Evolutionary conservation across 176 grass and related monocot species (phyloP), one percentile per base, ranked within the genome.

Genomic region (Olyra latifolia): DNA sequence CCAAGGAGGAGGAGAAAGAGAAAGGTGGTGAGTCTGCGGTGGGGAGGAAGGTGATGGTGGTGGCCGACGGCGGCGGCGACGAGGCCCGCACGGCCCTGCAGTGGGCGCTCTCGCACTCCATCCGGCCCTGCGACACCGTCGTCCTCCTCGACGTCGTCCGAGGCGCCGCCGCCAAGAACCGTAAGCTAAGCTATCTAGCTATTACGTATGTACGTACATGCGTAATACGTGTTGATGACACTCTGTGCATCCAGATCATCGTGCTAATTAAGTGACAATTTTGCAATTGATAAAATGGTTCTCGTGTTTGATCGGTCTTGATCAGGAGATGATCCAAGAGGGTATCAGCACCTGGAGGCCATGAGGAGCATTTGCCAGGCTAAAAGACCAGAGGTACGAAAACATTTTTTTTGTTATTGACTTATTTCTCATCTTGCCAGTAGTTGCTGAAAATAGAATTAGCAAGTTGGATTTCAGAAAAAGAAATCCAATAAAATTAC

Each of bases 281-380:
- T 72, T 53, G 70, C 10, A 35, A 72, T 8, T 53, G 27, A 20
- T 20, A 5, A 50, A 6, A 2, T 35, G 32, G 4, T 35, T 35
- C 1, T 35, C 32, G 32, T 77, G 27, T 41, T 75, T 68, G 22
- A 22, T 28, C 7, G 16, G 7, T 62, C 5, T 10, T 40, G 11
- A 16, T 43, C 19, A 82, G 82, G 75, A 85, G 81, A 79, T 57
- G 83, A 78, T 85, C 50, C 87, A 52, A 80, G 83, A 57, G 74
- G 78, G 10, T 85, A 71, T 14, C 73, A 74, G 28, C 81, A 91
- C 40, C 72, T 97, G 81, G 79, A 91, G 46, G 69, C 84, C 11
- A 87, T 97, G 91, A 93, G 83, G 70, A 93, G 83, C 52, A 91
- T 93, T 79, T 97, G 91, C 80, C 91, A 89, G 78, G 50, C 88